Evolutionary conservation across 768 basidiomycete genomes (phyloP).

Genomic region (Tulasnella sp.): DNA sequence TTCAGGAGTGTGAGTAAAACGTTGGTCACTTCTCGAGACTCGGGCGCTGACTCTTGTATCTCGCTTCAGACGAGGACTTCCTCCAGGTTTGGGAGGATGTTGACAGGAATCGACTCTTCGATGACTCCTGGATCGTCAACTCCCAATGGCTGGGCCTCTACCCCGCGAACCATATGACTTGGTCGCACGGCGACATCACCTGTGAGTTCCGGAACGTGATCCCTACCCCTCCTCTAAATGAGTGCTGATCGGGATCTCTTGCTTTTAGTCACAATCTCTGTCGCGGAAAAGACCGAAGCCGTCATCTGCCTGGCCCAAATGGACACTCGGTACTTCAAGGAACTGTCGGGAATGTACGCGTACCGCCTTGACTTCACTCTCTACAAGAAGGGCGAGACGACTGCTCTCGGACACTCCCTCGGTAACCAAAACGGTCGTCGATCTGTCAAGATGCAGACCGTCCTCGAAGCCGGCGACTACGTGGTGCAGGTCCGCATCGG

Average conservation of each 20-base stretch:
- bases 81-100: constrained; percentile 30
- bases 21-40: not conserved
- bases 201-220: constrained; percentile 28
- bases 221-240: not conserved
- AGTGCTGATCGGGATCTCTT: not conserved
- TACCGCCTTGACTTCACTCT: constrained; percentile 44
- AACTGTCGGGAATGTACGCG: constrained; percentile 32
- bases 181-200: constrained; percentile 44
- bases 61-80: constrained; percentile 17
- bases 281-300: constrained; percentile 30
- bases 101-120: constrained; percentile 38
- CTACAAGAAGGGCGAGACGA: constrained; percentile 35
- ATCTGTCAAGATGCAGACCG: constrained; percentile 19
- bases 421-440: constrained; percentile 20
- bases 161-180: constrained; percentile 33
- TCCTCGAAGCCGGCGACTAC: constrained; percentile 24
- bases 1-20: constrained; percentile 34
- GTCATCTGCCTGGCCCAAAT: constrained; percentile 44
- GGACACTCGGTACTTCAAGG: constrained; percentile 39
- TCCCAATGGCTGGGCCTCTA: constrained; percentile 41
- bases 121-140: constrained; percentile 36
- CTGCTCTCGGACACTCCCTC: constrained; percentile 16
- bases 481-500: constrained; percentile 21
- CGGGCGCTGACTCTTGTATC: not conserved
- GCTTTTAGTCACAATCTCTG: constrained; percentile 34